Percentiles rank a stretch among this genome's conserved stretches.
Conservation (phyloP, 257 asterid species). For the Anisodus acutangulus region DNA sequence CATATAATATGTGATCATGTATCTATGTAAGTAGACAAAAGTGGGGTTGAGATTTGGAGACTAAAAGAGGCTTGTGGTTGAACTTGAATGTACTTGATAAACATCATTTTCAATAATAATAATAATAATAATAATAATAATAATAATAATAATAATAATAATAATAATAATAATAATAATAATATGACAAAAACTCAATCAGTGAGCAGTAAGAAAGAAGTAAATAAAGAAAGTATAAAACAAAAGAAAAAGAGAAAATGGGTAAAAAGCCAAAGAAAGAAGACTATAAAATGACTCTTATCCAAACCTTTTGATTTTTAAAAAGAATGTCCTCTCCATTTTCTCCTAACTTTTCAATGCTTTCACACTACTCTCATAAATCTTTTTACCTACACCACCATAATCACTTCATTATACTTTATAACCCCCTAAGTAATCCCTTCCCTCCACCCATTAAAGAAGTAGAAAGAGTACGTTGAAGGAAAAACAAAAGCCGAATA, state of each 20-base stretch:
- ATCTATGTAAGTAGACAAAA: neutral
- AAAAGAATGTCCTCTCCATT: neutral
- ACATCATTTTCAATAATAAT: constrained; percentile 14
- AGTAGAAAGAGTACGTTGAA: neutral
- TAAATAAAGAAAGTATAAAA: constrained; percentile 25
- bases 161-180: too few species aligned
- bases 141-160: neutral
- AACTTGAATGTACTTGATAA: neutral
- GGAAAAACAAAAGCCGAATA: too few species aligned
- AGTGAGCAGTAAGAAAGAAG: constrained; percentile 25
- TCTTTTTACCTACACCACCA: constrained; percentile 4
- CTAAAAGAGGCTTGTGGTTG: too few species aligned
- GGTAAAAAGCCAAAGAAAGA: constrained; percentile 24
- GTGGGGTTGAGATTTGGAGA: neutral
- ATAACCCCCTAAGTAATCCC: neutral
- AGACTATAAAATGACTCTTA: constrained; percentile 23
- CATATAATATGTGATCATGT: neutral
- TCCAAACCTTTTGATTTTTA: constrained; percentile 3
- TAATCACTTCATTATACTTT: neutral
- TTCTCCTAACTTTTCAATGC: constrained; percentile 4
- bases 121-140: too few species aligned
- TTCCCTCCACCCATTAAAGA: neutral
- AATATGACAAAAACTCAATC: constrained; percentile 1
- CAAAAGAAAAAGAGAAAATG: neutral
- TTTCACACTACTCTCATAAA: constrained; percentile 30